A percentile compares a stretch with the other conserved stretches of the same genome.
Conservation (phyloP, 1,284 basidiomycete species). For the Leccinum pachyderme region DNA sequence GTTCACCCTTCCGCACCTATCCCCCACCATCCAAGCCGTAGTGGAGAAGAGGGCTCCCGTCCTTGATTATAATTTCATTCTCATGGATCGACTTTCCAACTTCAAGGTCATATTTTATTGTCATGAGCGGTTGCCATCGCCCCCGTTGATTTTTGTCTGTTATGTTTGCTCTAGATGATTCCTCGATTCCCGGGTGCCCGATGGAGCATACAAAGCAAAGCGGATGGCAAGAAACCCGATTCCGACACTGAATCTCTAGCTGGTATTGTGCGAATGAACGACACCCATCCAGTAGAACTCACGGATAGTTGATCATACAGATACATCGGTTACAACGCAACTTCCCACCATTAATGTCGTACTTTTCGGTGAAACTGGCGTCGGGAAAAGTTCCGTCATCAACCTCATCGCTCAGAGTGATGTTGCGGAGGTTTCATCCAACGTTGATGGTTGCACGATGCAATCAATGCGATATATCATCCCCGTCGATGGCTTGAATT, state of each 20-base stretch:
- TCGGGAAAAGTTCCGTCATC: slow-evolving; percentile 36
- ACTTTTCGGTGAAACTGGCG: slow-evolving; percentile 35
- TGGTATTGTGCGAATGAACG: slow-evolving; percentile 15
- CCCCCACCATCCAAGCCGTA: slow-evolving; percentile 8
- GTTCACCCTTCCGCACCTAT: slow-evolving; percentile 4
- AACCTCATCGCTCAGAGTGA: slow-evolving; percentile 31
- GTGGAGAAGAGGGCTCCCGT: slow-evolving; percentile 7
- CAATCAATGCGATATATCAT: slow-evolving; percentile 25
- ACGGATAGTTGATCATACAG: slow-evolving; percentile 7
- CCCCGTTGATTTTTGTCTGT: slow-evolving; percentile 5
- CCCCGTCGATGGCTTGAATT: slow-evolving; percentile 18
- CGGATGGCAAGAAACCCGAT: neutral
- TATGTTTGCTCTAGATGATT: slow-evolving; percentile 2
- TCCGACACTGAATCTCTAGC: neutral
- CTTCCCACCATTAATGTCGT: slow-evolving; percentile 23
- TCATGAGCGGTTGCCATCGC: neutral
- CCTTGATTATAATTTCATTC: slow-evolving; percentile 11
- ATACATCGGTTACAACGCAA: neutral
- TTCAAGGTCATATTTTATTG: slow-evolving; percentile 11
- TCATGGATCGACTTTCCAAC: neutral
- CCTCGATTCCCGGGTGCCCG: neutral
- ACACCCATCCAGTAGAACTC: slow-evolving; percentile 2
- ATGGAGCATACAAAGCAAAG: neutral
- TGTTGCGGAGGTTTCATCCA: slow-evolving; percentile 31
- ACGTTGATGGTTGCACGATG: slow-evolving; percentile 32